phyloP scores from a whole-genome alignment of 1,284 basidiomycete species.

The Ganoderma lingzhi region DNA sequence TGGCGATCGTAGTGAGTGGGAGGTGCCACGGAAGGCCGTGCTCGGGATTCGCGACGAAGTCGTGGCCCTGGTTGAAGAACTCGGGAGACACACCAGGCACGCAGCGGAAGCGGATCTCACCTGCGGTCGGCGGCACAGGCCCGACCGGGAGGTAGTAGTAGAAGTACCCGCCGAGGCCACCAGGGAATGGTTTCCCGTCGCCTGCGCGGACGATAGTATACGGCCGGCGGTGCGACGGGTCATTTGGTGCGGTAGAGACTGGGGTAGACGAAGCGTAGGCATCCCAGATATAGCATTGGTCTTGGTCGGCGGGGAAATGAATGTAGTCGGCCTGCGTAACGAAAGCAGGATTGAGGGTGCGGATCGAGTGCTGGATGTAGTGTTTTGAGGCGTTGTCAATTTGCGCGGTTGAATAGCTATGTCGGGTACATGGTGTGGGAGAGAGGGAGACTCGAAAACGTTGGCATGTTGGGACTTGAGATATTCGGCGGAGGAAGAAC shows the following conservation, averaged over 20 bases:
- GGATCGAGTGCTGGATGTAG: constrained; percentile 17
- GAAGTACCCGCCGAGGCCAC: constrained; percentile 18
- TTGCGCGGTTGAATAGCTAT: not conserved
- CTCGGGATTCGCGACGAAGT: constrained; percentile 9
- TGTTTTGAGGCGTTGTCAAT: not conserved
- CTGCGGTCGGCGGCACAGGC: constrained; percentile 12
- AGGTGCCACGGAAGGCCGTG: constrained; percentile 22
- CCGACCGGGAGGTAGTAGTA: constrained; percentile 14
- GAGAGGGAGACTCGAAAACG: not conserved
- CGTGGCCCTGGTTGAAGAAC: constrained; percentile 15
- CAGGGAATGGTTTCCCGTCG: constrained; percentile 3
- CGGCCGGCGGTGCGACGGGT: not conserved
- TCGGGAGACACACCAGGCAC: not conserved
- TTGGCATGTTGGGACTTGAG: not conserved
- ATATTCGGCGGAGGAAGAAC: not conserved
- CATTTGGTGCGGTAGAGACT: not conserved
- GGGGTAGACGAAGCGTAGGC: constrained; percentile 7
- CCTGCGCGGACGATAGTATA: constrained; percentile 14
- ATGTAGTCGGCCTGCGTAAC: constrained; percentile 17
- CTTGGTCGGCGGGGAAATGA: constrained; percentile 13
- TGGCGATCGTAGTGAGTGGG: constrained; percentile 18
- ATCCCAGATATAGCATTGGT: constrained; percentile 20
- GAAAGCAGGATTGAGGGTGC: constrained; percentile 13
- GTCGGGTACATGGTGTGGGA: not conserved
- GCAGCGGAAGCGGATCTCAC: constrained; percentile 23